These are phyloP conservation scores for Asterionellopsis glacialis DNA, from an alignment of 108 stramenopile genomes.

Conservation along the genomic window DNA sequence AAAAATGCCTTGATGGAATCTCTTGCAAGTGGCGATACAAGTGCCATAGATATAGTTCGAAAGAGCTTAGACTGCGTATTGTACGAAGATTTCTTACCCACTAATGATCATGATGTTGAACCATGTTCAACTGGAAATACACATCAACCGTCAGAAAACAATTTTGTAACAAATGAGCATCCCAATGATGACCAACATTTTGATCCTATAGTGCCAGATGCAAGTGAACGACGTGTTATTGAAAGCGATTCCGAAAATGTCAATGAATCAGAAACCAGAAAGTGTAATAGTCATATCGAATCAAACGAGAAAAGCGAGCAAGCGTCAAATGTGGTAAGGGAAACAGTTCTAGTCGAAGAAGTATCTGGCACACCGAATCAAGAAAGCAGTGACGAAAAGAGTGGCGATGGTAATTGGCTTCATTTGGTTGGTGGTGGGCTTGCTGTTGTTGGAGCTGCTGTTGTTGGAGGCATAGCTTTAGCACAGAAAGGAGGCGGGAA, in stretches of 20 bases:
- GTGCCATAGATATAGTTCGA: too few relatives aligned
- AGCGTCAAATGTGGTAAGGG: background rate
- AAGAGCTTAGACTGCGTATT: too few relatives aligned
- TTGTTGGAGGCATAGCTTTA: slow-evolving; percentile 3
- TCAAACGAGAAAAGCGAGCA: background rate
- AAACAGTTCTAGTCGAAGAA: background rate
- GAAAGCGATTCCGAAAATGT: too few relatives aligned
- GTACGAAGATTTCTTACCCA: too few relatives aligned
- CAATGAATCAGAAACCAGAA: too few relatives aligned
- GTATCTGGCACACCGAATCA: background rate
- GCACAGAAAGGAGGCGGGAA: background rate
- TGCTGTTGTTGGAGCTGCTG: background rate
- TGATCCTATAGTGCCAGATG: too few relatives aligned
- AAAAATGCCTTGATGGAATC: slow-evolving; percentile 4
- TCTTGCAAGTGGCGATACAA: background rate
- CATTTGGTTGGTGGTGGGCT: background rate
- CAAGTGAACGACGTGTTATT: too few relatives aligned
- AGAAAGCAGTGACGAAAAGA: background rate
- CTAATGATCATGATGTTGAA: too few relatives aligned
- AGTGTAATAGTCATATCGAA: background rate
- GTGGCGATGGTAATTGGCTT: background rate
- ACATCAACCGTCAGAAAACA: too few relatives aligned
- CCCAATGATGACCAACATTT: too few relatives aligned
- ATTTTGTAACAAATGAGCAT: too few relatives aligned
- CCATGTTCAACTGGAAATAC: too few relatives aligned